A percentile compares a stretch with the other conserved stretches of the same genome.
Conservation (phyloP, 2,329 filamentous ascomycete species). For the Beauveria caledonica region DNA sequence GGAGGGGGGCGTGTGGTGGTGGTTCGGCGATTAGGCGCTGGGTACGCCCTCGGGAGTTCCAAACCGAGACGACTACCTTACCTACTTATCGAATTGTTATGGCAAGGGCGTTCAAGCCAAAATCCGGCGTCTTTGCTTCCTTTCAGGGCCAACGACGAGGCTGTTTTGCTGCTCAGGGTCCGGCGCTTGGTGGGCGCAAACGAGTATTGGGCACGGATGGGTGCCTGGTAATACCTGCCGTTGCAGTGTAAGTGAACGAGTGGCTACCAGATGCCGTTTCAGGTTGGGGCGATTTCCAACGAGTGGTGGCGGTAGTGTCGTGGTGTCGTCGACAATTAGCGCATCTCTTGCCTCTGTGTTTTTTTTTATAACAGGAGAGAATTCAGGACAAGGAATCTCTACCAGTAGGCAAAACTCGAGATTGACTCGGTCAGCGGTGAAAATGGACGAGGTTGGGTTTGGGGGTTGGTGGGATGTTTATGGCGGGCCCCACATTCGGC, state of each 20-base stretch:
- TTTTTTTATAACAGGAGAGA: background rate
- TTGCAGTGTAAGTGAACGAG: too few species aligned
- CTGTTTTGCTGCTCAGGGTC: too few species aligned
- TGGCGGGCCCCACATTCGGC: background rate
- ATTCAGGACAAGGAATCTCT: background rate
- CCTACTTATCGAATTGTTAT: too few species aligned
- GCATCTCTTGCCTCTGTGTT: too few species aligned
- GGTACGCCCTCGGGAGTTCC: background rate
- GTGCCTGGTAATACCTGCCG: too few species aligned
- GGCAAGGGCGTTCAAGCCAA: too few species aligned
- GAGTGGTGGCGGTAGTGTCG: too few species aligned
- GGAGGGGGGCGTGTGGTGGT: background rate
- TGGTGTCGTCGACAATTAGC: too few species aligned
- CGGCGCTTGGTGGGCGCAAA: too few species aligned
- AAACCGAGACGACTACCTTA: background rate
- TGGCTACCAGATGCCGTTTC: too few species aligned
- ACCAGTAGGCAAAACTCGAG: background rate
- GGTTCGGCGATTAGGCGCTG: background rate
- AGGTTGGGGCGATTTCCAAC: too few species aligned
- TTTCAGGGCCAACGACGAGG: background rate
- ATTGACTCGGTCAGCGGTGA: background rate
- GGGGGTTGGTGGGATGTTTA: background rate
- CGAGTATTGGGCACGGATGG: too few species aligned
- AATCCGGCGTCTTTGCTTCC: background rate
- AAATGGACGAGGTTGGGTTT: slow-evolving; percentile 7